Percentiles rank a stretch among this genome's conserved stretches.
Conservation (phyloP, 768 basidiomycete species). For the Leccinellum albellum region DNA sequence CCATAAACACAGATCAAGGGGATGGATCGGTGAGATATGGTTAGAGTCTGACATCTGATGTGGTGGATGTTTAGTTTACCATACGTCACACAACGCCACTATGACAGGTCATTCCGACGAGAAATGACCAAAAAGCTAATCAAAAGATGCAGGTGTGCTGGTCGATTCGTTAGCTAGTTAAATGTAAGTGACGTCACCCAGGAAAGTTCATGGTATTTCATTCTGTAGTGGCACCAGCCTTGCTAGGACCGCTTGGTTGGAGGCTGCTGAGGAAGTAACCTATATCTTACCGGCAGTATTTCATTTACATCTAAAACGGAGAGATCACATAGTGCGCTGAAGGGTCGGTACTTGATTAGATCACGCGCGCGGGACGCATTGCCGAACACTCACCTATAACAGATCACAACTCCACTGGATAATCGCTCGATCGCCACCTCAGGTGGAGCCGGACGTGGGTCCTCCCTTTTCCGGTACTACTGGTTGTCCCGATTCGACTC, state of each 20-base stretch:
- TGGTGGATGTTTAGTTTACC: background rate
- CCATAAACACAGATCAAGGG: slow-evolving; percentile 6
- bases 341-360: slow-evolving; percentile 6
- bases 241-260: background rate
- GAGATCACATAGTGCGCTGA: slow-evolving; percentile 4
- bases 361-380: background rate
- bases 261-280: background rate
- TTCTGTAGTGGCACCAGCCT: background rate
- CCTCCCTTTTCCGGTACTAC: slow-evolving; percentile 9
- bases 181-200: slow-evolving; percentile 11
- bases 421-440: slow-evolving; percentile 12
- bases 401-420: slow-evolving; percentile 3
- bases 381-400: slow-evolving; percentile 13
- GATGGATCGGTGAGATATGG: background rate
- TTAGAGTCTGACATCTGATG: background rate
- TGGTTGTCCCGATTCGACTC: slow-evolving; percentile 2
- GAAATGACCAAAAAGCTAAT: background rate
- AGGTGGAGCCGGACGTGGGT: background rate
- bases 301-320: slow-evolving; percentile 8
- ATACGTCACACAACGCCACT: background rate
- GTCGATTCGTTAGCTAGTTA: background rate
- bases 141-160: background rate
- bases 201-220: background rate
- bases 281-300: background rate
- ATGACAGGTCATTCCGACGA: background rate